phyloP scores from a whole-genome alignment of 2,329 filamentous ascomycete genomes.

The Fusarium miscanthi region DNA sequence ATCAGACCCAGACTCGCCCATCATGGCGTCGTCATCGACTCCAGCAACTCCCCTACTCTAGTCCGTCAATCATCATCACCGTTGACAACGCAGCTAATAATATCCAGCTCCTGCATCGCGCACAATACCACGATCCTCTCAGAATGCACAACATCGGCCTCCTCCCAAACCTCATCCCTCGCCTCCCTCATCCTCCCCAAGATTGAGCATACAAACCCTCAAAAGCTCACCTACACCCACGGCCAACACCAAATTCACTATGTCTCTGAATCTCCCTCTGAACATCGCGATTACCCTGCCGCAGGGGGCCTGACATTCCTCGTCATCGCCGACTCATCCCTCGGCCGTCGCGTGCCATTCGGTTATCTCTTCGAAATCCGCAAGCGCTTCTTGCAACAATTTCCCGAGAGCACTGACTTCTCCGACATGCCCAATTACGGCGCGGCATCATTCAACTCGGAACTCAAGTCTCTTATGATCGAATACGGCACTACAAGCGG shows the following conservation, averaged over 20 bases:
- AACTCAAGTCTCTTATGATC: constrained; percentile 81
- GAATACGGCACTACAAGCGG: constrained; percentile 84
- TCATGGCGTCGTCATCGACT: constrained; percentile 78
- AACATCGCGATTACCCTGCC: constrained; percentile 66
- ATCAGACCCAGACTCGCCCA: not conserved
- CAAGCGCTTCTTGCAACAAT: constrained; percentile 82
- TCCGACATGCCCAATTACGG: constrained; percentile 86
- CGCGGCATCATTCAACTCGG: constrained; percentile 84
- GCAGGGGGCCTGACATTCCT: constrained; percentile 91
- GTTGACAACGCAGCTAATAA: constrained; percentile 1
- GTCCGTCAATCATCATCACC: constrained; percentile 58
- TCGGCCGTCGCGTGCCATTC: constrained; percentile 91
- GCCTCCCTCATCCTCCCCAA: constrained; percentile 95
- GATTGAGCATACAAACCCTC: constrained; percentile 80
- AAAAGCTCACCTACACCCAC: constrained; percentile 96
- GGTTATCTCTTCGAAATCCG: constrained; percentile 93
- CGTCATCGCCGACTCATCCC: constrained; percentile 82
- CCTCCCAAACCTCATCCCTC: constrained; percentile 84
- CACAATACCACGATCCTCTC: constrained; percentile 92
- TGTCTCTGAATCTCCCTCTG: constrained; percentile 83
- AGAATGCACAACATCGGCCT: constrained; percentile 89
- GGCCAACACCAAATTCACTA: constrained; percentile 95
- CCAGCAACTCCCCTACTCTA: constrained; percentile 77
- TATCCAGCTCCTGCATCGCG: constrained; percentile 85
- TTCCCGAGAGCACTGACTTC: constrained; percentile 77